Percentiles rank a stretch among this genome's conserved stretches.
phyloP scores from a whole-genome alignment of 805 yeast genomes.

The Lipomyces sp. region DNA sequence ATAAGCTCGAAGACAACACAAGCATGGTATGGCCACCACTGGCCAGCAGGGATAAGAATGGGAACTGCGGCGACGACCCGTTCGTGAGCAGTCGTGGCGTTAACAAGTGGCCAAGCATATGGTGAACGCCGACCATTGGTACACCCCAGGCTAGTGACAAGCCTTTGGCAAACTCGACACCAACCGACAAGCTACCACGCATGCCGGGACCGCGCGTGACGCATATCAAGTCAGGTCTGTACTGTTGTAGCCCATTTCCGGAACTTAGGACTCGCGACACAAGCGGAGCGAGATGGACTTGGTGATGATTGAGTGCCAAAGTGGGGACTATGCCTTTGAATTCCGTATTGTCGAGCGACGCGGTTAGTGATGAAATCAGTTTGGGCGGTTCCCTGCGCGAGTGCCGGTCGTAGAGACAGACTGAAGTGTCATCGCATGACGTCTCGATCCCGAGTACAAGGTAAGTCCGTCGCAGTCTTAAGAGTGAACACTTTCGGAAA shows the following conservation, averaged over 20 bases:
- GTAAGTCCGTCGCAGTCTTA: slow-evolving; percentile 16
- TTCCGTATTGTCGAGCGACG: slow-evolving; percentile 65
- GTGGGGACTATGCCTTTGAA: slow-evolving; percentile 88
- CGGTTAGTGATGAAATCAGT: slow-evolving; percentile 62
- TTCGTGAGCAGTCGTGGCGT: slow-evolving; percentile 59
- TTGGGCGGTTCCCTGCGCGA: slow-evolving; percentile 49
- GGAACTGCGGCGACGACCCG: slow-evolving; percentile 66
- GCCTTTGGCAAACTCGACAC: slow-evolving; percentile 85
- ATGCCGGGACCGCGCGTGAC: slow-evolving; percentile 97
- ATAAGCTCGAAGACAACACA: slow-evolving; percentile 64
- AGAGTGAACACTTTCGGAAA: too few relatives aligned
- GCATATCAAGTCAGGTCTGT: slow-evolving; percentile 71
- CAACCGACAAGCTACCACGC: slow-evolving; percentile 84
- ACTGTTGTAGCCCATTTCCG: slow-evolving; percentile 42
- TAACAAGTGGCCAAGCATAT: slow-evolving; percentile 91
- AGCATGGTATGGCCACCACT: slow-evolving; percentile 96
- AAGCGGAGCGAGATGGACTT: slow-evolving; percentile 57
- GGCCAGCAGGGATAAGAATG: slow-evolving; percentile 74
- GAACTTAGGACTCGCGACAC: slow-evolving; percentile 52
- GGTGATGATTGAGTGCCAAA: slow-evolving; percentile 81
- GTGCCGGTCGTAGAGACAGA: slow-evolving; percentile 68
- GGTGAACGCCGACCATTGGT: slow-evolving; percentile 90
- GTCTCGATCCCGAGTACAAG: slow-evolving; percentile 83
- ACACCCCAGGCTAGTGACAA: slow-evolving; percentile 73
- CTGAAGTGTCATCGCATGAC: slow-evolving; percentile 95